These are phyloP conservation scores for Cercospora berteroae DNA, from an alignment of 2,329 filamentous ascomycete genomes.

Conservation along the genomic window DNA sequence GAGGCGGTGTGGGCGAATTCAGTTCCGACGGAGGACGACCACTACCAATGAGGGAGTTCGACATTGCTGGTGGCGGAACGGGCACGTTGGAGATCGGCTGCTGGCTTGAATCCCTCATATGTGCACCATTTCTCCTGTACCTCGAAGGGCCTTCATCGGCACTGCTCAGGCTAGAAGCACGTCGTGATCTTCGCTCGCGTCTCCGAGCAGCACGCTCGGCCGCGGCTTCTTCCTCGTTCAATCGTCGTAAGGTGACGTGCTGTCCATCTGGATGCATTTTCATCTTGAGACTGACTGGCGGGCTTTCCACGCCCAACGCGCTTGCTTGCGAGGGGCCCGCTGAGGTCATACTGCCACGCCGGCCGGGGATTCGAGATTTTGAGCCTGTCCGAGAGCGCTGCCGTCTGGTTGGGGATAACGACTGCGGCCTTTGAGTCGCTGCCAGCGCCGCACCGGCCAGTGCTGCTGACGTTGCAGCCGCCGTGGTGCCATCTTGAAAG, in stretches of 20 bases:
- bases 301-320: constrained; percentile 42
- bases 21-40: constrained; percentile 30
- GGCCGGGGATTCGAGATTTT: constrained; percentile 19
- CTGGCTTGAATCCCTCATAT: constrained; percentile 28
- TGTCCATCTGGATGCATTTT: constrained; percentile 64
- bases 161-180: constrained; percentile 38
- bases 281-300: constrained; percentile 63
- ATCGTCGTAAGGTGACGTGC: constrained; percentile 60
- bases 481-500: constrained; percentile 16
- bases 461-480: constrained; percentile 22
- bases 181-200: constrained; percentile 44
- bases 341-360: constrained; percentile 24
- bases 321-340: constrained; percentile 23
- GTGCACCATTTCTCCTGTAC: constrained; percentile 21
- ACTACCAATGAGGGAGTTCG: constrained; percentile 25
- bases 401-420: constrained; percentile 31
- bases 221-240: constrained; percentile 62
- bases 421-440: constrained; percentile 29
- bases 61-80: constrained; percentile 32
- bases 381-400: constrained; percentile 17
- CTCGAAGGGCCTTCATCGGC: constrained; percentile 35
- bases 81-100: constrained; percentile 36
- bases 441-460: constrained; percentile 27
- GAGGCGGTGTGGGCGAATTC: constrained; percentile 31
- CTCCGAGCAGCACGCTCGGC: constrained; percentile 57